Evolutionary conservation across 2,329 filamentous ascomycete genomes (phyloP).

Genomic region (Neopestalotiopsis sp.): DNA sequence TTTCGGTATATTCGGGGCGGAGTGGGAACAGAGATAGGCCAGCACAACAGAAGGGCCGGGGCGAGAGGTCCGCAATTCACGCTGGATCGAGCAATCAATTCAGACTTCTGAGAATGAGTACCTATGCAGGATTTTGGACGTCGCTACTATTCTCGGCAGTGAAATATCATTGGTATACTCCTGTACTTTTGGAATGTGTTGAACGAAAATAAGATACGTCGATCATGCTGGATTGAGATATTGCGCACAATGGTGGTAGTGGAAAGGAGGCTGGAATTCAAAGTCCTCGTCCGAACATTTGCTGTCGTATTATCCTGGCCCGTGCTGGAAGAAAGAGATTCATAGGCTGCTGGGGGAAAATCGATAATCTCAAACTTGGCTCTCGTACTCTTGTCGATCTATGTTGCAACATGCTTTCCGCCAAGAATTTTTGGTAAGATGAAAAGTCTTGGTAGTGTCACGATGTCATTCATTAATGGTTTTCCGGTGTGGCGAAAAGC

Average conservation of each 20-base stretch:
- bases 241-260: too few species aligned
- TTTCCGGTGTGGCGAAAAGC: not conserved
- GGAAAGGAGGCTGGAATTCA: too few species aligned
- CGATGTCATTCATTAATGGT: not conserved
- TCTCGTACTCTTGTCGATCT: conserved; percentile 1
- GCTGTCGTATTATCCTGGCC: not conserved
- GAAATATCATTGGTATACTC: too few species aligned
- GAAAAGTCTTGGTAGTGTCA: not conserved
- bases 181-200: too few species aligned
- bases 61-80: not conserved
- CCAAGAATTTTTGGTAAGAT: not conserved
- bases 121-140: too few species aligned
- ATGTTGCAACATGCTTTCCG: not conserved
- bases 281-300: not conserved
- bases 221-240: too few species aligned
- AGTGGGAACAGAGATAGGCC: not conserved
- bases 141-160: too few species aligned
- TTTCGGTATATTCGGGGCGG: not conserved
- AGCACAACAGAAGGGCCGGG: not conserved
- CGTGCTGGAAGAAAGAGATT: not conserved
- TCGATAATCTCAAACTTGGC: not conserved
- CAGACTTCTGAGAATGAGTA: too few species aligned
- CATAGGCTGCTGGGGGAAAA: not conserved
- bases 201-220: too few species aligned
- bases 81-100: not conserved